Evolutionary conservation across 495 filamentous ascomycete species (phyloP).

Genomic region (Aspergillus egyptiacus): DNA sequence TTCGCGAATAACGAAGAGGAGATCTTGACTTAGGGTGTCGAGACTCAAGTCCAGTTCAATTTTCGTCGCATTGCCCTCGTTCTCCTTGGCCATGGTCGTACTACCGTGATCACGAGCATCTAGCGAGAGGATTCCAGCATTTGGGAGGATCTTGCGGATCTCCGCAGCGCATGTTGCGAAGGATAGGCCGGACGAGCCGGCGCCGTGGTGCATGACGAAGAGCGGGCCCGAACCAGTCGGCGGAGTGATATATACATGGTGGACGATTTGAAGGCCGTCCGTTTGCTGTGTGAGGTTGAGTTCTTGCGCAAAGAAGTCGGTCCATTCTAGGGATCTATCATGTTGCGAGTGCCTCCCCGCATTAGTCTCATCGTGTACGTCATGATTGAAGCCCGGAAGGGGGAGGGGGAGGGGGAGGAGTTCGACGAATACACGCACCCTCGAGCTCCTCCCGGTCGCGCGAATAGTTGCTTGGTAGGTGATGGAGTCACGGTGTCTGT

Average conservation of each 20-base stretch:
- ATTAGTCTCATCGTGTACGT: slow-evolving; percentile 12
- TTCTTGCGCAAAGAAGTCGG: slow-evolving; percentile 81
- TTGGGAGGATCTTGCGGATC: slow-evolving; percentile 69
- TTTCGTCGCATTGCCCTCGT: slow-evolving; percentile 18
- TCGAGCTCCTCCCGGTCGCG: slow-evolving; percentile 44
- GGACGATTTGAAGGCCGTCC: slow-evolving; percentile 46
- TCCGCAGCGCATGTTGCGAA: slow-evolving; percentile 76
- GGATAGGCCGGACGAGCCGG: slow-evolving; percentile 81
- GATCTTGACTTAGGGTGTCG: slow-evolving; percentile 64
- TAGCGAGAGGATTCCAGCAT: slow-evolving; percentile 74
- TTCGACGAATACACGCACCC: slow-evolving; percentile 41
- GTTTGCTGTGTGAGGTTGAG: slow-evolving; percentile 56
- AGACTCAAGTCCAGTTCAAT: slow-evolving; percentile 56
- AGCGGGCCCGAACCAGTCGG: slow-evolving; percentile 56
- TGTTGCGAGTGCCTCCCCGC: not conserved
- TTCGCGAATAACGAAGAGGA: slow-evolving; percentile 60
- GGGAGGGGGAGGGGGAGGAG: slow-evolving; percentile 3
- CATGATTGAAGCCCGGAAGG: too few species aligned
- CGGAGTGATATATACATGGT: slow-evolving; percentile 79
- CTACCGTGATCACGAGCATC: slow-evolving; percentile 86
- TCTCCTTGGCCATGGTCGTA: slow-evolving; percentile 41
- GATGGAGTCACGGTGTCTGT: slow-evolving; percentile 84
- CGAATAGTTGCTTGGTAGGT: slow-evolving; percentile 65
- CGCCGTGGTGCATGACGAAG: slow-evolving; percentile 86
- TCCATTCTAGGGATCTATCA: slow-evolving; percentile 62